phyloP scores from a whole-genome alignment of 148 eudicot species.

The Spergularia bocconei region DNA sequence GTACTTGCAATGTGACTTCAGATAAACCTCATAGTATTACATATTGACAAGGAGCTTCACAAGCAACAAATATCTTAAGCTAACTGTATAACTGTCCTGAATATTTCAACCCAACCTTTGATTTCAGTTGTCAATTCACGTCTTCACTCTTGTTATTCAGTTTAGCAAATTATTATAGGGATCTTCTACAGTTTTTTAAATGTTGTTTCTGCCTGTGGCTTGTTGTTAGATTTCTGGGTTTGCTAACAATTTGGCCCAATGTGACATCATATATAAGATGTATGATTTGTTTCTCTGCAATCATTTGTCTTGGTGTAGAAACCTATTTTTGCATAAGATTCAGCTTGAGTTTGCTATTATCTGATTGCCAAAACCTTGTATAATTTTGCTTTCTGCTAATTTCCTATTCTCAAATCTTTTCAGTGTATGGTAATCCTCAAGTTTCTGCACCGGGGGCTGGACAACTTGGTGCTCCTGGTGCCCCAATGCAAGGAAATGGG shows the following conservation, averaged over 20 bases:
- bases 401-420: not conserved
- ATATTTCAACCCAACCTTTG: not conserved
- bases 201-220: too few relatives aligned
- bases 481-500: slow-evolving; percentile 44
- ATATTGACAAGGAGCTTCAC: not conserved
- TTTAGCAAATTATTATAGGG: too few relatives aligned
- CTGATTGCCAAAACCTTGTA: not conserved
- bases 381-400: not conserved
- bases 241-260: too few relatives aligned
- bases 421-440: slow-evolving; percentile 48
- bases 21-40: not conserved
- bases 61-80: not conserved
- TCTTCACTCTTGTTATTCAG: not conserved
- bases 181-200: too few relatives aligned
- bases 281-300: too few relatives aligned
- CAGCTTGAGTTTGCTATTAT: not conserved
- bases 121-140: not conserved
- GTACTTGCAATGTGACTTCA: not conserved
- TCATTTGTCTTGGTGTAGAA: too few relatives aligned
- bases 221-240: too few relatives aligned
- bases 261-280: too few relatives aligned
- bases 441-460: slow-evolving; percentile 39
- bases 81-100: not conserved
- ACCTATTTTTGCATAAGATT: too few relatives aligned
- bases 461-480: slow-evolving; percentile 51